Evolutionary conservation across 495 filamentous ascomycete species (phyloP).

Genomic region (Rostrohypoxylon terebratum): DNA sequence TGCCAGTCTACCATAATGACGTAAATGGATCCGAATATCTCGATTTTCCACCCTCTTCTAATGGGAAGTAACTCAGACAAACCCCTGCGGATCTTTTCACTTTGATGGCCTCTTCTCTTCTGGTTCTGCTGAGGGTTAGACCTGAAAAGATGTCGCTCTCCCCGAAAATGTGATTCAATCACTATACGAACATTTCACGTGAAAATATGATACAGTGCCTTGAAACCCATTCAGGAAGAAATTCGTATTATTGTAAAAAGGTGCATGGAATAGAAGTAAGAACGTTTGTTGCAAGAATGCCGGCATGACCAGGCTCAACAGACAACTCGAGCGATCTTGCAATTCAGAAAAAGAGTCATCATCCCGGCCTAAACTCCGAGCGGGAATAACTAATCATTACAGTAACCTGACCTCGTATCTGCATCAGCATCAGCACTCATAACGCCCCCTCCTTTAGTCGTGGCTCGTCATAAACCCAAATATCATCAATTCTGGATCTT

Average conservation of each 20-base stretch:
- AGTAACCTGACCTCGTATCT: conserved; percentile 31
- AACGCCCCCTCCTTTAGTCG: conserved; percentile 27
- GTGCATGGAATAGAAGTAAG: background rate
- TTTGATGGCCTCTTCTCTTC: conserved; percentile 69
- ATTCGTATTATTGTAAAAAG: background rate
- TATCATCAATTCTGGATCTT: conserved; percentile 7
- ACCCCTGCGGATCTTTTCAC: conserved; percentile 66
- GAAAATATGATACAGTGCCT: background rate
- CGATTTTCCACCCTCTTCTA: conserved; percentile 71
- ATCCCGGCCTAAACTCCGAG: conserved; percentile 37
- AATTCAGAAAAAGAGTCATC: conserved; percentile 25
- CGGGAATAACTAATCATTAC: conserved; percentile 29
- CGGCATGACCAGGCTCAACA: background rate
- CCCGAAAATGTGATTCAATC: conserved; percentile 63
- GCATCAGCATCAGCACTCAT: conserved; percentile 26
- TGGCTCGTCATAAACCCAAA: conserved; percentile 19
- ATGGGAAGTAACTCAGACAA: conserved; percentile 69
- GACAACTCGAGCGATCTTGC: conserved; percentile 9
- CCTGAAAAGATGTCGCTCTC: conserved; percentile 71
- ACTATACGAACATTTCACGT: conserved; percentile 51
- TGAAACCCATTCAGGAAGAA: background rate
- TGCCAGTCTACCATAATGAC: conserved; percentile 55
- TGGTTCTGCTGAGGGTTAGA: conserved; percentile 67
- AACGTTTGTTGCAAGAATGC: conserved; percentile 3
- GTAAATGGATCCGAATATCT: conserved; percentile 67